Evolutionary conservation across 345 rosid species (phyloP), one percentile per base, ranked within the genome.

Genomic region (Citrus cavaleriei): DNA sequence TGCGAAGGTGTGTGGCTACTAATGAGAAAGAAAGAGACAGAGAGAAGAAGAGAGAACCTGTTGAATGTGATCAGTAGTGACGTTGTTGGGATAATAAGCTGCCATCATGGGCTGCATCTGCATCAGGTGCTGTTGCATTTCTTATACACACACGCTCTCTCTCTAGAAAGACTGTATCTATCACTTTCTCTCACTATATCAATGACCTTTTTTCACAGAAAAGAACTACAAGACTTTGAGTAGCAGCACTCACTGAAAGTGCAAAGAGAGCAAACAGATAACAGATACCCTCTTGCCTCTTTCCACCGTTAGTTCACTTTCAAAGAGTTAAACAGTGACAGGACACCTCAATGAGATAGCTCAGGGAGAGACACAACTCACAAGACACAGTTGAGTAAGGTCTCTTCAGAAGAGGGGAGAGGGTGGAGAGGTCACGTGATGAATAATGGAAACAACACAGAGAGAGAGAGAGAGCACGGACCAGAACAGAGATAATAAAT

Each of bases 61-160:
- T 78, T 97, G 99, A 85, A 97, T 97, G 83, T 94, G 99, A 94
- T 97, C 99, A 89, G 98, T 93, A 64, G 99, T 97, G 91, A 97
- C 99, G 95, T 94, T 96, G 94, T 88, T 94, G 81, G 99, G 93
- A 85, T 94, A 94, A 89, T 93, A 97, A 79, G 98, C 91, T 82
- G 98, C 97, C 98, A 97, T 97, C 98, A 92, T 91, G 96, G 98
- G 99, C 95, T 97, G 99, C 98, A 91, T 93, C 95, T 96, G 98
- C 95, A 93, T 93, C 97, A 94, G 99, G 97, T 94, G 99, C 98
- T 96, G 99, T 87, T 96, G 98, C 94, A 92, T 90, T 80, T 90
- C 89, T 88, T 87, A 80, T 87, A 84, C 76, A 79, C 83, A 77
- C 74, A 75, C 74, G 32, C 40, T 16, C 67, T 72, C 59, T 73